A percentile compares a stretch with the other conserved stretches of the same genome.
phyloP scores from a whole-genome alignment of 23 red algal genomes.

The Gracilaria gracilis region DNA sequence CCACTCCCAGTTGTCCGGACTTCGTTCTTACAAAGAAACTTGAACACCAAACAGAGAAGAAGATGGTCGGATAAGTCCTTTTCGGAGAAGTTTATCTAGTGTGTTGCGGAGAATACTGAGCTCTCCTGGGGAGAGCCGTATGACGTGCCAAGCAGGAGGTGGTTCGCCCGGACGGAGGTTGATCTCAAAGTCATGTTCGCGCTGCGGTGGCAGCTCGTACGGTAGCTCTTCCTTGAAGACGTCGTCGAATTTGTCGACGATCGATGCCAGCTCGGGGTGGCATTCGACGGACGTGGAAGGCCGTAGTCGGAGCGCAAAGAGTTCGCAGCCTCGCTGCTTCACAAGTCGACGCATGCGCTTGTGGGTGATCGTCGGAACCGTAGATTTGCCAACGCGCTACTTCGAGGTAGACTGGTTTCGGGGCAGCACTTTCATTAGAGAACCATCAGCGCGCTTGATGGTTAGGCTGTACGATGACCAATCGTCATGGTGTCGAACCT shows the following conservation, averaged over 20 bases:
- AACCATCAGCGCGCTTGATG: conserved; percentile 12
- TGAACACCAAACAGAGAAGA: not conserved
- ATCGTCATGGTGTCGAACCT: not conserved
- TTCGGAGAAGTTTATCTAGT: not conserved
- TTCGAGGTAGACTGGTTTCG: not conserved
- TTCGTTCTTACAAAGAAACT: conserved; percentile 17
- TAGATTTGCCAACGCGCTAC: not conserved
- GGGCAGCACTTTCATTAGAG: not conserved
- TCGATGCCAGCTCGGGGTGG: not conserved
- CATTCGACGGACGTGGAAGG: conserved; percentile 3
- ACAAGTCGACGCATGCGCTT: not conserved
- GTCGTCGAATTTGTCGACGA: conserved; percentile 25
- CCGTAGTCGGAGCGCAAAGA: not conserved
- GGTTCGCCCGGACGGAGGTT: conserved; percentile 7
- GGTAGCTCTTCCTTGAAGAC: conserved; percentile 18
- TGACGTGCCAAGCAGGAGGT: conserved; percentile 15
- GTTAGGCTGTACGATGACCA: not conserved
- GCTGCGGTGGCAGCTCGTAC: conserved; percentile 1
- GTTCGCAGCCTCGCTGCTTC: not conserved
- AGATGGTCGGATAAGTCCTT: conserved; percentile 1
- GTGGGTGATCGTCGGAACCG: not conserved
- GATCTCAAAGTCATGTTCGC: conserved; percentile 17
- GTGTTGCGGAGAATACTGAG: not conserved
- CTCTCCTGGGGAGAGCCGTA: not conserved
- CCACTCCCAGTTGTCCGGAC: conserved; percentile 3